Base-by-base conservation (phyloP, 2,329 filamentous ascomycete species). In the Acarospora socialis region DNA sequence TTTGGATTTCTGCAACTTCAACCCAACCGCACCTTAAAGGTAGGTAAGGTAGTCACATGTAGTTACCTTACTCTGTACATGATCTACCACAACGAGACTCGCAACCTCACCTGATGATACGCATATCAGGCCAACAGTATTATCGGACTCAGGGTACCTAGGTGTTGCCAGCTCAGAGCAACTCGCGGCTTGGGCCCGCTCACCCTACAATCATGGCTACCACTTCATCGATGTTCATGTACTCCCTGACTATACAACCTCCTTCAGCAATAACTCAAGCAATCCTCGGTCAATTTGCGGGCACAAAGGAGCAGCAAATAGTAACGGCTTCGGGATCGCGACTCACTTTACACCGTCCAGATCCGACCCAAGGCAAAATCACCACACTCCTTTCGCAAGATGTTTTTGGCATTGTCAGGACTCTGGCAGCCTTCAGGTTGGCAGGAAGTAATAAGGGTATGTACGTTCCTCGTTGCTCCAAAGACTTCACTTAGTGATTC, bases 201-300 rank as follows among this genome's bases (percentile, higher is more conserved):
- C 2, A 29, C 12, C n/a, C 27, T 14, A 3, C 17, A 16, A 65
- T 37, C 54, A 95, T 95, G 90, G 87, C 90, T 65, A 92, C 86
- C 55, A 94, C 87, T 40, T 94, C 86, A 44, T 87, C 87, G 56
- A 92, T 94, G 83, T 94, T 94, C 57, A 77, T 98, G 63, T 98
- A 98, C 65, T 90, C 83, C 50, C 69, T 98, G 63, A 95, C 90
- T 46, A 77, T 99, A 51, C 84, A 94, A 60, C 79, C 82, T 46
- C 82, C 90, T 20, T 86, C 84, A 44, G 80, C 83, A 38, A 75
- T 93, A 50, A 84, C 79, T 30, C 80, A 92, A 60, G 86, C 90
- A 42, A 79, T 94, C 43, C 70, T 93, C 38, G 92, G 90, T 47
- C 87, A 95, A 61, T 95, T 95, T 59, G 77, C 83, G 38, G 86